Evolutionary conservation across 345 rosid species (phyloP), one percentile per base, ranked within the genome.

Genomic region (Hibiscus syriacus): DNA sequence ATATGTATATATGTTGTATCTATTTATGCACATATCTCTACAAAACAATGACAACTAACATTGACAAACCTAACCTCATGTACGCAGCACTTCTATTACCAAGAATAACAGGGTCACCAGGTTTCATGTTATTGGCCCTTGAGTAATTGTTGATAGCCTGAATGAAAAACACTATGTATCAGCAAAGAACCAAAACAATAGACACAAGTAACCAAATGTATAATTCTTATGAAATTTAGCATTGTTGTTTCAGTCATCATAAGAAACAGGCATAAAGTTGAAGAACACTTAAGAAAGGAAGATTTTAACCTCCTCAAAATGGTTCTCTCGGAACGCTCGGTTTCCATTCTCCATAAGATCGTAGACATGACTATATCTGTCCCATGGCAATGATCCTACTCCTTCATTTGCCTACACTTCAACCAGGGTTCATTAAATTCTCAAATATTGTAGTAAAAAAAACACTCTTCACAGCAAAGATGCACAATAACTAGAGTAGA

Each of bases 11-110:
- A 29, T 64, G 14, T 27, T 27, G 4, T 6, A 65, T 50, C 25
- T 17, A 66, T 50, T 49, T 49, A 32, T 20, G 57, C 4, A 67
- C 2, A 8, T 6, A 13, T 29, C 16, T 29, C 12, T 22, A 26
- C 6, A 63, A 72, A 53, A 54, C 30, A 32, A 45, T n/a, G 41
- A 4, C 45, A 57, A 39, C 45, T 53, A 45, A 17, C 19, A 25
- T 16, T 45, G 11, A 41, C 36, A 68, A 74, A 67, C 9, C 66
- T 19, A 67, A 93, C 98, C 94, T 89, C 79, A 87, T 78, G 75
- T 87, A 89, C 63, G 97, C 84, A 68, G 92, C 77, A 80, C 94
- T 74, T 66, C 98, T 82, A 77, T 89, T 93, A 64, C 90, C 78
- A 60, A 93, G 91, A 76, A 93, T 84, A 70, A 87, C 55, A 72